Evolutionary conservation across 345 rosid species (phyloP).

Genomic region (Linum lewisii): DNA sequence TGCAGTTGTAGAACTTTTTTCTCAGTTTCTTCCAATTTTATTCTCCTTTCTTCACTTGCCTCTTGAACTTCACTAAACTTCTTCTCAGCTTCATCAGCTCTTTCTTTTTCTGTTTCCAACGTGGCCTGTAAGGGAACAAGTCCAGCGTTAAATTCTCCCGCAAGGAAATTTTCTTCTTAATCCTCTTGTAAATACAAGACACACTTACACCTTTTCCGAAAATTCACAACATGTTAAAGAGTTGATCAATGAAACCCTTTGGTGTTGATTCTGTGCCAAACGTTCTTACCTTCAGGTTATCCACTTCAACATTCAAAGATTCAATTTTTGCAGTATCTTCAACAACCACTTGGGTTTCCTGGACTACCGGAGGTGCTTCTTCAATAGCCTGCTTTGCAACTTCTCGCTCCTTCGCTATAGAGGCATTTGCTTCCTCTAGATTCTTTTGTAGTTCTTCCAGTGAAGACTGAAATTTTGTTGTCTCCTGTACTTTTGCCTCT

Average conservation of each 20-base stretch:
- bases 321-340: conserved; percentile 37
- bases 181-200: too few relatives aligned
- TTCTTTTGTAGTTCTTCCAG: conserved; percentile 33
- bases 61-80: conserved; percentile 47
- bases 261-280: not conserved
- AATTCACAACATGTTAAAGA: too few relatives aligned
- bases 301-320: conserved; percentile 34
- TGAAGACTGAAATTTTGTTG: conserved; percentile 28
- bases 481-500: conserved; percentile 38
- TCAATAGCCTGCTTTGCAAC: conserved; percentile 34
- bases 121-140: conserved; percentile 30
- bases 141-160: conserved; percentile 4
- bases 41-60: conserved; percentile 39
- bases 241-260: too few relatives aligned
- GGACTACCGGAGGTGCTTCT: conserved; percentile 40
- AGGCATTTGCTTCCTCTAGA: conserved; percentile 31
- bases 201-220: too few relatives aligned
- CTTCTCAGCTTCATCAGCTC: conserved; percentile 48
- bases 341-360: conserved; percentile 42
- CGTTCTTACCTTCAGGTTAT: conserved; percentile 30
- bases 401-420: conserved; percentile 30
- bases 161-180: too few relatives aligned
- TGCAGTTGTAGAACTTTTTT: conserved; percentile 63
- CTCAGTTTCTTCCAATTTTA: conserved; percentile 65
- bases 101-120: conserved; percentile 53